phyloP scores from a whole-genome alignment of 371 early-diverging fungal species.

The Rhizopus microsporus region DNA sequence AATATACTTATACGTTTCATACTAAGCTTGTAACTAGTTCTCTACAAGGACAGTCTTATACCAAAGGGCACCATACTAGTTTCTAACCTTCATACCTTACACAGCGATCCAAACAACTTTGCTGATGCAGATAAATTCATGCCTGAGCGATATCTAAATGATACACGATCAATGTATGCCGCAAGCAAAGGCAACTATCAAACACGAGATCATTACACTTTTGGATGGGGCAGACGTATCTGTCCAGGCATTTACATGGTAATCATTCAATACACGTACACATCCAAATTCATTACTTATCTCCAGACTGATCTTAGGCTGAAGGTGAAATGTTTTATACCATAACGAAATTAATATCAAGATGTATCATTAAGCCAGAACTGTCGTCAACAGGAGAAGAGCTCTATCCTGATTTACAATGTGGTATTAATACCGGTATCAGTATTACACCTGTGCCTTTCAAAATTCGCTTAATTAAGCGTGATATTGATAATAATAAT shows the following conservation, averaged over 20 bases:
- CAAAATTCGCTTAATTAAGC: conserved; percentile 19
- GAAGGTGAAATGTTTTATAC: conserved; percentile 20
- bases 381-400: conserved; percentile 2
- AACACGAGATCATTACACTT: conserved; percentile 11
- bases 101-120: conserved; percentile 5
- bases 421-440: conserved; percentile 11
- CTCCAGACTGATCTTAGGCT: conserved; percentile 10
- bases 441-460: conserved; percentile 10
- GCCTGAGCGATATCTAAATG: conserved; percentile 27
- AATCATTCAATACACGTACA: background rate
- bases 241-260: conserved; percentile 28
- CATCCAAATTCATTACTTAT: no score
- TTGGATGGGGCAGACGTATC: conserved; percentile 23
- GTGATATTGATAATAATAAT: background rate
- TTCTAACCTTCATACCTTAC: conserved; percentile 14
- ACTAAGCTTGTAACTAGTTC: background rate
- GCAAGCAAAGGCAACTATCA: conserved; percentile 8
- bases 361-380: conserved; percentile 18
- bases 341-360: conserved; percentile 10
- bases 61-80: conserved; percentile 18
- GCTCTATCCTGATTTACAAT: conserved; percentile 18
- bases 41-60: conserved; percentile 21
- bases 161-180: conserved; percentile 15
- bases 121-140: conserved; percentile 22
- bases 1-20: background rate